These are phyloP conservation scores for Cladophialophora exuberans DNA, from an alignment of 2,329 filamentous ascomycete genomes.

Conservation along the genomic window DNA sequence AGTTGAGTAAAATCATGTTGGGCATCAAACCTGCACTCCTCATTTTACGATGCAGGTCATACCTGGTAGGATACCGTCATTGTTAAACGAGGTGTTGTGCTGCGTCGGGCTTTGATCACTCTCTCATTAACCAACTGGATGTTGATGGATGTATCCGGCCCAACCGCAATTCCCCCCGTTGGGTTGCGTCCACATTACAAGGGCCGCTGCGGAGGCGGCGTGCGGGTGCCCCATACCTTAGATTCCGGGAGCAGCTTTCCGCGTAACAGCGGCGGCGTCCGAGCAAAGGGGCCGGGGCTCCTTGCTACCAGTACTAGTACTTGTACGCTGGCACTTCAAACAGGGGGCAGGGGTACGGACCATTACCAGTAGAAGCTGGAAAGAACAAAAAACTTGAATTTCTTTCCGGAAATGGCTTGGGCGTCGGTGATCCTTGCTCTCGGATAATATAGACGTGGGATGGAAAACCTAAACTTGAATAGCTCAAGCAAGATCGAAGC, in stretches of 20 bases:
- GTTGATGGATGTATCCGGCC: slow-evolving; percentile 12
- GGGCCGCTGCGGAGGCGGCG: slow-evolving; percentile 9
- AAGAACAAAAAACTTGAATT: slow-evolving; percentile 7
- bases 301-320: too few species aligned
- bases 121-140: not conserved
- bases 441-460: slow-evolving; percentile 6
- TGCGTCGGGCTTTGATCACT: not conserved
- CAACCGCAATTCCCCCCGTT: slow-evolving; percentile 15
- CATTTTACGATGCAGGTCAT: not conserved
- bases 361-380: not conserved
- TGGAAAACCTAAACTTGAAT: not conserved
- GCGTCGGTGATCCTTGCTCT: slow-evolving; percentile 1
- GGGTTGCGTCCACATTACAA: not conserved
- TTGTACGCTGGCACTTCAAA: too few species aligned
- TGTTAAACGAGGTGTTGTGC: not conserved
- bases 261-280: slow-evolving; percentile 2
- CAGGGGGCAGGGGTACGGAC: not conserved
- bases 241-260: slow-evolving; percentile 2
- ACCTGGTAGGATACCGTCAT: too few species aligned
- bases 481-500: not conserved
- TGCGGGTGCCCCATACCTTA: slow-evolving; percentile 11
- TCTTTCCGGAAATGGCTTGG: too few species aligned
- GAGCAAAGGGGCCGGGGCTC: too few species aligned
- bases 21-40: not conserved
- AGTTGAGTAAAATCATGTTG: not conserved